Evolutionary conservation across 2,329 filamentous ascomycete species (phyloP).

Genomic region (Boeremia lycopersici): DNA sequence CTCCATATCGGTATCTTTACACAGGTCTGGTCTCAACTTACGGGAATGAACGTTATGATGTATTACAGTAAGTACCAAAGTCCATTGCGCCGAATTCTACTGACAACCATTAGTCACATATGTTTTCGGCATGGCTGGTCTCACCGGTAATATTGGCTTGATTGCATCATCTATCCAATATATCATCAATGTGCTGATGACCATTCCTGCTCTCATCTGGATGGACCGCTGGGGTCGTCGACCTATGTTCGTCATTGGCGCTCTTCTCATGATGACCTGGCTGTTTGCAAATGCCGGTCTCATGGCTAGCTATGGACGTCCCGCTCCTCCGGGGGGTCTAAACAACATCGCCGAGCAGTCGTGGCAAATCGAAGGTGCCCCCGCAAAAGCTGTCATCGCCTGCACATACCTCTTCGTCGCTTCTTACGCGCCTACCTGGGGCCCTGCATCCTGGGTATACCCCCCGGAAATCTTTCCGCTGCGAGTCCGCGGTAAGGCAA

Average conservation of each 20-base stretch:
- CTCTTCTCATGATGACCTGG: slow-evolving; percentile 67
- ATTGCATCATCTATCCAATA: slow-evolving; percentile 73
- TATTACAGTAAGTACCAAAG: slow-evolving; percentile 25
- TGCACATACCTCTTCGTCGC: slow-evolving; percentile 77
- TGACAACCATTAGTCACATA: slow-evolving; percentile 51
- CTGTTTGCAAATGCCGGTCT: slow-evolving; percentile 68
- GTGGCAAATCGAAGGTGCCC: slow-evolving; percentile 48
- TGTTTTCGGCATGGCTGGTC: slow-evolving; percentile 74
- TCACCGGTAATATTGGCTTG: slow-evolving; percentile 64
- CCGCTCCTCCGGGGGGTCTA: slow-evolving; percentile 47
- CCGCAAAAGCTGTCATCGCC: slow-evolving; percentile 62
- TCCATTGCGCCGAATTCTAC: background rate
- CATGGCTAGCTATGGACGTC: slow-evolving; percentile 64
- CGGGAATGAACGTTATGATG: slow-evolving; percentile 78
- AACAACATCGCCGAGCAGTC: slow-evolving; percentile 51
- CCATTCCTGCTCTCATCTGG: slow-evolving; percentile 74
- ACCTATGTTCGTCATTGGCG: slow-evolving; percentile 67
- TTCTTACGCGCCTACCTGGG: slow-evolving; percentile 69
- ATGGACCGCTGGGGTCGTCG: slow-evolving; percentile 80
- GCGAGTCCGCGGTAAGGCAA: slow-evolving; percentile 67
- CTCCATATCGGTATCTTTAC: slow-evolving; percentile 73
- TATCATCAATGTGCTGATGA: slow-evolving; percentile 81
- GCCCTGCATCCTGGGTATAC: slow-evolving; percentile 64
- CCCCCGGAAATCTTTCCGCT: slow-evolving; percentile 68
- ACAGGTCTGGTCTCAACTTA: slow-evolving; percentile 78